Evolutionary conservation across 768 basidiomycete species (phyloP), one percentile per base, ranked within the genome.

Genomic region (Podaxis sp.): DNA sequence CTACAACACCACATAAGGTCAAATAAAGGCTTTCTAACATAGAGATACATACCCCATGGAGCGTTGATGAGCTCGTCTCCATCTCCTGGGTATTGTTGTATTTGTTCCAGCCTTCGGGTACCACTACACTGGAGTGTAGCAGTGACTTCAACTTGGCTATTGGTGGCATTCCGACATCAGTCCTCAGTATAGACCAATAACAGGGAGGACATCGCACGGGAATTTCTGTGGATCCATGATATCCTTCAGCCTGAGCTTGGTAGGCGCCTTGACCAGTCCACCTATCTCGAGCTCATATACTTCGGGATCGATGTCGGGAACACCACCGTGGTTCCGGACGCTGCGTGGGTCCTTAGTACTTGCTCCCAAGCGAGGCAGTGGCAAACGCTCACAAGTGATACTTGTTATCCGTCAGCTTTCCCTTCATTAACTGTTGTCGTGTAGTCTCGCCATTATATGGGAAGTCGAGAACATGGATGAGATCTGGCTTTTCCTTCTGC

Each of bases 81-180:
- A 38, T 84, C 83, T 12, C 82, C 84, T 3, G 83, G 83, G 64
- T 84, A 84, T 65, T 81, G 74, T 40, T 70, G 65, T 57, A 84
- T 83, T 67, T 84, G 83, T 57, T 84, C 81, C 9, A 83, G 76
- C 26, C 83, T 80, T 9, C 84, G 72, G 0, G 82, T 84, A 7
- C 84, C 82, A 49, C 79, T 82, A 70, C 84, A 84, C 67, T 84
- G 84, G 17, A 84, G 68, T n/a, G 83, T 84, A 36, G 83, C 78
- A 0, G 83, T 83, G 7, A 84, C 75, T 66, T 82, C 79, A 2
- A 65, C 63, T 72, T 84, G 83, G 3, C 82, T 82, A n/a, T 6
- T 9, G 30, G 30, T 8, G 30, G 60, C 26, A 57, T 24, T 28
- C 13, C n/a, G 36, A n/a, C 19, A 0, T 17, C 17, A 19, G 17